Percentiles rank a stretch among this genome's conserved stretches.
Conservation (phyloP, 257 asterid genomes). For the Nicotiana attenuata region DNA sequence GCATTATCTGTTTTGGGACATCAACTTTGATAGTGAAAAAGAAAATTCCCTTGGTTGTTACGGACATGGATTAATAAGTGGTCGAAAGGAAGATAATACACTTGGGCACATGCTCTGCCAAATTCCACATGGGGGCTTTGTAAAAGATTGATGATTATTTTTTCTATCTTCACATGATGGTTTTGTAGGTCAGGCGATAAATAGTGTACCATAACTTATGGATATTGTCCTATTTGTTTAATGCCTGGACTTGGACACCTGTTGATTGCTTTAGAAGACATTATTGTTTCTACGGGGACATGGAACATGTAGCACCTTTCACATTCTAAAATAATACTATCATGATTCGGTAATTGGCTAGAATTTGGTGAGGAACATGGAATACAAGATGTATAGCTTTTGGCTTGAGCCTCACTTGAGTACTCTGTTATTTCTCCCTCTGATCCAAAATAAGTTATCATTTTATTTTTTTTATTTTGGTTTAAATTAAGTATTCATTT, state of each 20-base stretch:
- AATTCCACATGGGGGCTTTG: constrained; percentile 3
- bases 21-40: not conserved
- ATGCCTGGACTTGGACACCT: not conserved
- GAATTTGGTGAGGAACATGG: no score
- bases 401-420: not conserved
- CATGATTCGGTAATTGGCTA: no score
- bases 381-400: not conserved
- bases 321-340: not conserved
- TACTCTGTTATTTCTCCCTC: no score
- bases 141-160: not conserved
- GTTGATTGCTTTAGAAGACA: not conserved
- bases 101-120: constrained; percentile 1
- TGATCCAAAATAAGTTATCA: no score
- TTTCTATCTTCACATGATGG: not conserved
- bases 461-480: no score
- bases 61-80: not conserved
- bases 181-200: not conserved
- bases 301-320: not conserved
- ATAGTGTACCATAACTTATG: not conserved
- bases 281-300: not conserved
- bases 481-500: no score
- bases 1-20: not conserved
- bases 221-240: not conserved
- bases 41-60: not conserved
- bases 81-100: not conserved